phyloP scores from a whole-genome alignment of 176 grass and related monocot species.

The Ensete ventricosum region DNA sequence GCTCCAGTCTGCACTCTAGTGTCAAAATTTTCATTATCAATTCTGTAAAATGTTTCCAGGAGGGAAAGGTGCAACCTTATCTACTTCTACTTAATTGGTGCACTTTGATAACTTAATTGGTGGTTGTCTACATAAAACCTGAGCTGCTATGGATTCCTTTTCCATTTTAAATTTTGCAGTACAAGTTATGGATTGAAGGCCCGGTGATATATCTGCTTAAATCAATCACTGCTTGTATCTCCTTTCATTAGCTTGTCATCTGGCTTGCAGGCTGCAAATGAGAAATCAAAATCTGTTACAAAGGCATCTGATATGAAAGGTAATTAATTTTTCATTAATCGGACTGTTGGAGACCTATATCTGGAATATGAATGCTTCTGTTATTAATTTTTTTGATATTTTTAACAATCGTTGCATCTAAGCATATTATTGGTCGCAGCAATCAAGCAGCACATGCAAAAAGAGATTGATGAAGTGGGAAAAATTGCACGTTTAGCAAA shows the following conservation, averaged over 20 bases:
- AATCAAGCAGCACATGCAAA: constrained; percentile 92
- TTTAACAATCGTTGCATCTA: background rate
- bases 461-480: constrained; percentile 90
- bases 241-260: constrained; percentile 15
- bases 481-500: constrained; percentile 81
- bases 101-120: too few relatives aligned
- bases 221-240: background rate
- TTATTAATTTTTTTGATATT: background rate
- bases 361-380: background rate
- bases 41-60: too few relatives aligned
- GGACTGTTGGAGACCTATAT: background rate
- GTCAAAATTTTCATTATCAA: too few relatives aligned
- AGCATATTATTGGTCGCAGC: constrained; percentile 26
- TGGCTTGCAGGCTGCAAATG: constrained; percentile 54
- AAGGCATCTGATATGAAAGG: constrained; percentile 91
- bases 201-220: background rate
- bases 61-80: too few relatives aligned
- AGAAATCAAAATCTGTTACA: constrained; percentile 85
- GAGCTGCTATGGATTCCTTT: too few relatives aligned
- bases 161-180: too few relatives aligned
- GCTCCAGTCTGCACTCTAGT: too few relatives aligned
- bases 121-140: too few relatives aligned
- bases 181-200: too few relatives aligned
- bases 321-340: constrained; percentile 8
- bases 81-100: too few relatives aligned